A percentile compares a stretch with the other conserved stretches of the same genome.
Conservation (phyloP, 1,284 basidiomycete genomes). For the Trametes pubescens region DNA sequence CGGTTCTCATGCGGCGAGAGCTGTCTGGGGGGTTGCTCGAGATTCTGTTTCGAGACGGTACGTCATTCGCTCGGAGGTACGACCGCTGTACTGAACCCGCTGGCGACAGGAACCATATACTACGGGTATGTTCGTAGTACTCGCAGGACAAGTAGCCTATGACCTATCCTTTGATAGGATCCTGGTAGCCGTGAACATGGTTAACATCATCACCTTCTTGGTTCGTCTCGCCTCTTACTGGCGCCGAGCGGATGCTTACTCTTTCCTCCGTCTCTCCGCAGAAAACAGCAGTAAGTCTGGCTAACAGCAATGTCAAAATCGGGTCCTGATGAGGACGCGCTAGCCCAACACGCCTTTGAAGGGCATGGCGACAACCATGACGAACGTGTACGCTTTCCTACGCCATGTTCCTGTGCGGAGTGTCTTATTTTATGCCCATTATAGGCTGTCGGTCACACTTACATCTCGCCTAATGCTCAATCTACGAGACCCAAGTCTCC, state of each 20-base stretch:
- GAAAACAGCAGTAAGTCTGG: constrained; percentile 18
- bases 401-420: too few species aligned
- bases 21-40: constrained; percentile 20
- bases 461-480: constrained; percentile 31
- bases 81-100: background rate
- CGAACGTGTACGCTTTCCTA: constrained; percentile 19
- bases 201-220: constrained; percentile 25
- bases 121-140: constrained; percentile 9
- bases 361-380: constrained; percentile 27
- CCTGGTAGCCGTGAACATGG: constrained; percentile 24
- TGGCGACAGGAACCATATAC: constrained; percentile 18
- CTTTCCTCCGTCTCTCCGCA: background rate
- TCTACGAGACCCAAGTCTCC: constrained; percentile 25
- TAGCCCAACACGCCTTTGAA: constrained; percentile 24
- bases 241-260: background rate
- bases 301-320: too few species aligned
- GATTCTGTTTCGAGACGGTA: constrained; percentile 31
- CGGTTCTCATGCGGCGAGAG: constrained; percentile 23
- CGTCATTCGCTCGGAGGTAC: background rate
- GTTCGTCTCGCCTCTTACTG: background rate
- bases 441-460: constrained; percentile 26
- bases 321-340: background rate
- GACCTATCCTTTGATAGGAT: constrained; percentile 7
- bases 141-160: background rate
- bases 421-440: background rate